A percentile compares a stretch with the other conserved stretches of the same genome.
Evolutionary conservation across 148 eudicot species (phyloP).

Genomic region (Dysphania ambrosioides): DNA sequence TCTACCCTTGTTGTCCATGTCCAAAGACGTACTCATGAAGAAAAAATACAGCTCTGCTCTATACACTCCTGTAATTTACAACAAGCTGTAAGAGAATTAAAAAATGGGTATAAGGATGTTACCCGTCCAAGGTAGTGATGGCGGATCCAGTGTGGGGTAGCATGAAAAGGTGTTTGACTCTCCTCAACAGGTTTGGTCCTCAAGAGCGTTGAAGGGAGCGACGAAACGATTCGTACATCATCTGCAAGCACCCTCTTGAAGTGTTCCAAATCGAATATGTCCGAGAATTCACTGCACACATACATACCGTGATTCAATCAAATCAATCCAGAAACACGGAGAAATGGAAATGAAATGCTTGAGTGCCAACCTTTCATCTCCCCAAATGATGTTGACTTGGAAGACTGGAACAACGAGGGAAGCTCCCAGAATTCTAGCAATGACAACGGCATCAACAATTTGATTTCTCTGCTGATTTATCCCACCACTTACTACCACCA

Average conservation of each 20-base stretch:
- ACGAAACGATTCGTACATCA: slow-evolving; percentile 75
- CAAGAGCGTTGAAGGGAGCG: slow-evolving; percentile 84
- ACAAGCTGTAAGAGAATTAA: no score
- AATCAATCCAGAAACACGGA: not conserved
- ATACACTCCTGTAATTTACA: no score
- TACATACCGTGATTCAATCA: no score
- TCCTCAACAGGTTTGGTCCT: slow-evolving; percentile 80
- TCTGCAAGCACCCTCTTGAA: slow-evolving; percentile 74
- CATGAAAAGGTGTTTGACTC: slow-evolving; percentile 66
- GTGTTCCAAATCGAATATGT: slow-evolving; percentile 91
- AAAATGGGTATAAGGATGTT: no score
- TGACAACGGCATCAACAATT: slow-evolving; percentile 95
- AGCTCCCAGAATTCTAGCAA: slow-evolving; percentile 91
- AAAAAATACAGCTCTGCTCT: no score
- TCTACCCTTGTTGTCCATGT: no score
- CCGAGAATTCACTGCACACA: slow-evolving; percentile 87
- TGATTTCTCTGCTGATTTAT: slow-evolving; percentile 98
- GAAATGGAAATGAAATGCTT: not conserved
- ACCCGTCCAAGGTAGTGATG: slow-evolving; percentile 60
- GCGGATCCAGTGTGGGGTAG: slow-evolving; percentile 78
- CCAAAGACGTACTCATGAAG: no score
- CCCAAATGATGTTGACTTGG: slow-evolving; percentile 92
- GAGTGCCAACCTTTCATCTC: slow-evolving; percentile 95
- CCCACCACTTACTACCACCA: slow-evolving; percentile 93
- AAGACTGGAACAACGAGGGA: slow-evolving; percentile 86